Conservation (phyloP, 768 basidiomycete genomes). For the Lactarius psammicola region DNA sequence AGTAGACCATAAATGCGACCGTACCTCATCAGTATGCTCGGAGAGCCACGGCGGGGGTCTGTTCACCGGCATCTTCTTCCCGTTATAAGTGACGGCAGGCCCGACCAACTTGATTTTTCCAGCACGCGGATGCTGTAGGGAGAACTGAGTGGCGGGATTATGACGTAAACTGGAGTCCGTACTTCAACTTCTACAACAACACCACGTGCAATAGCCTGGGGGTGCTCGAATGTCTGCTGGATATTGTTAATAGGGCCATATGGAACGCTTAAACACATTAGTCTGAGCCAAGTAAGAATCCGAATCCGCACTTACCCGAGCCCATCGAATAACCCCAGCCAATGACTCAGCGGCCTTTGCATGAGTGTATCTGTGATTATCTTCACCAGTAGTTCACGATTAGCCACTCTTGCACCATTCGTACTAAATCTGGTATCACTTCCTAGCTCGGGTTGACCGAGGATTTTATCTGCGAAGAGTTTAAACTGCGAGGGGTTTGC, state of each 20-base stretch:
- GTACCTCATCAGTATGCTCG: constrained; percentile 43
- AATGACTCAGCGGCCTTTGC: constrained; percentile 60
- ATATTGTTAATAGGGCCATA: constrained; percentile 94
- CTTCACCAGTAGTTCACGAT: constrained; percentile 66
- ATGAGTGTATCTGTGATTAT: constrained; percentile 64
- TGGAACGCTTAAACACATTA: constrained; percentile 54
- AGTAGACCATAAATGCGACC: background rate
- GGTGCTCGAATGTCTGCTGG: constrained; percentile 84
- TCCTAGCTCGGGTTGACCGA: constrained; percentile 58
- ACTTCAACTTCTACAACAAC: constrained; percentile 79
- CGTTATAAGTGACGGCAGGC: constrained; percentile 43
- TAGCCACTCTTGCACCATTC: constrained; percentile 72
- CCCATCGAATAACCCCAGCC: constrained; percentile 74
- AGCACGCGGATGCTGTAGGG: constrained; percentile 38
- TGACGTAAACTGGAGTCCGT: constrained; percentile 31
- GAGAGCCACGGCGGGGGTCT: constrained; percentile 46
- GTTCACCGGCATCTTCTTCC: constrained; percentile 38
- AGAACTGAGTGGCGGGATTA: background rate
- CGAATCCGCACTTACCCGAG: constrained; percentile 57
- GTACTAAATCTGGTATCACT: constrained; percentile 63
- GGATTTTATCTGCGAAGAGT: constrained; percentile 59
- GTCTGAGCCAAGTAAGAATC: background rate
- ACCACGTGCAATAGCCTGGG: constrained; percentile 74
- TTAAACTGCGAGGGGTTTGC: constrained; percentile 53
- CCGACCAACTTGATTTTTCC: constrained; percentile 43